phyloP scores from a whole-genome alignment of 768 basidiomycete genomes.

The Kwoniella bestiolae region DNA sequence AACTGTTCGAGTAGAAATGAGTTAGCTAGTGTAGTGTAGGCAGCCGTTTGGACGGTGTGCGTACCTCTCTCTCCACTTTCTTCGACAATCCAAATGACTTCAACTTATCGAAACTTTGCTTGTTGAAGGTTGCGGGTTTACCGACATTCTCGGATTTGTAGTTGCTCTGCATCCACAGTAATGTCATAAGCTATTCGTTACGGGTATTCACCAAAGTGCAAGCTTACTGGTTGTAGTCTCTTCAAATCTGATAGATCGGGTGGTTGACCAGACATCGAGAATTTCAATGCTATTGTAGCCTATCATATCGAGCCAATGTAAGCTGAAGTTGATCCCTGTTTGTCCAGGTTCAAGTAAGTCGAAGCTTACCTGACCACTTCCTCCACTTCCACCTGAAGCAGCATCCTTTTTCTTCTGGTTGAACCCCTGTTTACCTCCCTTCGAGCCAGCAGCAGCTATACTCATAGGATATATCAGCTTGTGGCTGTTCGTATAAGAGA shows the following conservation, averaged over 20 bases:
- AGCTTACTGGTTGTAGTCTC: constrained; percentile 29
- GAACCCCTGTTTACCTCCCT: constrained; percentile 18
- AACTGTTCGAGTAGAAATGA: constrained; percentile 61
- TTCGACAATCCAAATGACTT: constrained; percentile 73
- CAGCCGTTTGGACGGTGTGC: constrained; percentile 34
- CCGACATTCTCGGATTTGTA: constrained; percentile 36
- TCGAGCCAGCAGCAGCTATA: constrained; percentile 14
- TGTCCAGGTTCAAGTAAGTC: background rate
- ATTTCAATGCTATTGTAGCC: constrained; percentile 10
- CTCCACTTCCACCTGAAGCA: constrained; percentile 19
- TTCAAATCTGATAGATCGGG: constrained; percentile 29
- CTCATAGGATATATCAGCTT: background rate
- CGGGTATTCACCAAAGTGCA: background rate
- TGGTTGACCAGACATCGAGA: constrained; percentile 21
- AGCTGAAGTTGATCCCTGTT: background rate
- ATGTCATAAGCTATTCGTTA: background rate
- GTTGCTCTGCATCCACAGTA: constrained; percentile 14
- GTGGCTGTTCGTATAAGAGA: background rate
- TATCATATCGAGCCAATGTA: background rate
- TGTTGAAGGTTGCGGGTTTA: constrained; percentile 36
- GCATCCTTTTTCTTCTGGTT: constrained; percentile 27
- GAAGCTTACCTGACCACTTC: constrained; percentile 19
- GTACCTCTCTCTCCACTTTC: constrained; percentile 72
- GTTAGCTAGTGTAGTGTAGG: constrained; percentile 60
- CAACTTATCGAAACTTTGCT: constrained; percentile 52